Evolutionary conservation across 495 filamentous ascomycete genomes (phyloP).

Genomic region (Pyrenopolyporus hunteri): DNA sequence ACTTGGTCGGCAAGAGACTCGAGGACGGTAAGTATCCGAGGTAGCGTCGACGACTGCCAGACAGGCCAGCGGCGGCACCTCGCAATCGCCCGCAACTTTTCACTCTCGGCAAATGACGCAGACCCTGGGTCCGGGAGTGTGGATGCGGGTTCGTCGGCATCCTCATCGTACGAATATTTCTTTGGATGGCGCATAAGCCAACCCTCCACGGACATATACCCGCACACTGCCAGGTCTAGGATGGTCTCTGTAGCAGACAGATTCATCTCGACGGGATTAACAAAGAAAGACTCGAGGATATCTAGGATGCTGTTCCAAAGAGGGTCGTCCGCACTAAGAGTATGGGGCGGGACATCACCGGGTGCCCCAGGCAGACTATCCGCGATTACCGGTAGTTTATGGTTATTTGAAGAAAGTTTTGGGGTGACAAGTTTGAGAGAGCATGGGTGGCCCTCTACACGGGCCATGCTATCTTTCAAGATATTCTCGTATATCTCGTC

Average conservation of each 20-base stretch:
- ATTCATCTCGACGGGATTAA: slow-evolving; percentile 89
- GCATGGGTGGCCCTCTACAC: slow-evolving; percentile 83
- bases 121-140: slow-evolving; percentile 44
- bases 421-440: slow-evolving; percentile 64
- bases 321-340: slow-evolving; percentile 73
- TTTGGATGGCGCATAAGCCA: slow-evolving; percentile 85
- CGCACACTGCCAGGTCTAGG: slow-evolving; percentile 80
- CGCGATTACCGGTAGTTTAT: slow-evolving; percentile 55
- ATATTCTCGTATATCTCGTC: slow-evolving; percentile 83
- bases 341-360: slow-evolving; percentile 62
- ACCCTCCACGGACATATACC: slow-evolving; percentile 79
- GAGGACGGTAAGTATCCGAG: slow-evolving; percentile 58
- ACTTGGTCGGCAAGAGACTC: slow-evolving; percentile 69
- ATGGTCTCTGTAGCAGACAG: slow-evolving; percentile 82
- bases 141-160: slow-evolving; percentile 42
- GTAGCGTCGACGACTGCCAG: slow-evolving; percentile 52
- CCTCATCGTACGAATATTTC: slow-evolving; percentile 60
- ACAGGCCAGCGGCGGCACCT: slow-evolving; percentile 58
- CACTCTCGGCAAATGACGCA: slow-evolving; percentile 45
- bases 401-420: slow-evolving; percentile 57
- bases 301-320: slow-evolving; percentile 73
- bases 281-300: slow-evolving; percentile 78
- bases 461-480: slow-evolving; percentile 74
- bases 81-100: slow-evolving; percentile 52
- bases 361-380: slow-evolving; percentile 60